phyloP scores from a whole-genome alignment of 1,284 basidiomycete genomes.

The Clitocybe nebularis region DNA sequence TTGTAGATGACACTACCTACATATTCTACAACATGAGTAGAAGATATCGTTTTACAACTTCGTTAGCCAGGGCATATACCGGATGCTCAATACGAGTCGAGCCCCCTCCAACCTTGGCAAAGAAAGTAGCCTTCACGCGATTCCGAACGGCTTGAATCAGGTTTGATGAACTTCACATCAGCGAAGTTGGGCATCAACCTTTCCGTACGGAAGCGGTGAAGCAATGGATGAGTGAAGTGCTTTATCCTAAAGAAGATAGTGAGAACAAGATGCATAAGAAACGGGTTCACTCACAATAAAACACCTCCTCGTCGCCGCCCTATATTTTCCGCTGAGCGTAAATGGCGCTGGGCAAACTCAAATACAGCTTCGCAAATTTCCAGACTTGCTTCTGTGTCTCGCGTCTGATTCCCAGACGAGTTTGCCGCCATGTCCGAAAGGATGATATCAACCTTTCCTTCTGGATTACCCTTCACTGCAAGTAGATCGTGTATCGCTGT shows the following conservation, averaged over 20 bases:
- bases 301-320: slow-evolving; percentile 50
- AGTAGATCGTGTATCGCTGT: slow-evolving; percentile 45
- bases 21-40: too few relatives aligned
- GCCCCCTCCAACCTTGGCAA: slow-evolving; percentile 43
- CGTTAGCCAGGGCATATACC: too few relatives aligned
- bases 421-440: slow-evolving; percentile 80
- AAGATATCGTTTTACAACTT: too few relatives aligned
- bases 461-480: slow-evolving; percentile 27
- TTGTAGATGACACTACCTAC: too few relatives aligned
- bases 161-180: slow-evolving; percentile 58
- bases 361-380: slow-evolving; percentile 63
- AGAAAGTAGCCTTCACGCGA: slow-evolving; percentile 77
- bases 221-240: slow-evolving; percentile 64
- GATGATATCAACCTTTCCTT: slow-evolving; percentile 62
- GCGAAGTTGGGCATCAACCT: slow-evolving; percentile 56
- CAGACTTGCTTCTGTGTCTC: slow-evolving; percentile 59
- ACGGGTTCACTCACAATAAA: slow-evolving; percentile 52
- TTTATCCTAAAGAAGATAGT: slow-evolving; percentile 52
- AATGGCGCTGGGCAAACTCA: slow-evolving; percentile 50
- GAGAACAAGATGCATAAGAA: neutral
- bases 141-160: slow-evolving; percentile 60
- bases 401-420: slow-evolving; percentile 55
- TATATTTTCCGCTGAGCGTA: slow-evolving; percentile 43
- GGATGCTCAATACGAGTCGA: neutral
- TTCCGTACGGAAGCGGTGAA: slow-evolving; percentile 50